phyloP scores from a whole-genome alignment of 2,329 filamentous ascomycete genomes.

The Raffaelea ambrosiae region DNA sequence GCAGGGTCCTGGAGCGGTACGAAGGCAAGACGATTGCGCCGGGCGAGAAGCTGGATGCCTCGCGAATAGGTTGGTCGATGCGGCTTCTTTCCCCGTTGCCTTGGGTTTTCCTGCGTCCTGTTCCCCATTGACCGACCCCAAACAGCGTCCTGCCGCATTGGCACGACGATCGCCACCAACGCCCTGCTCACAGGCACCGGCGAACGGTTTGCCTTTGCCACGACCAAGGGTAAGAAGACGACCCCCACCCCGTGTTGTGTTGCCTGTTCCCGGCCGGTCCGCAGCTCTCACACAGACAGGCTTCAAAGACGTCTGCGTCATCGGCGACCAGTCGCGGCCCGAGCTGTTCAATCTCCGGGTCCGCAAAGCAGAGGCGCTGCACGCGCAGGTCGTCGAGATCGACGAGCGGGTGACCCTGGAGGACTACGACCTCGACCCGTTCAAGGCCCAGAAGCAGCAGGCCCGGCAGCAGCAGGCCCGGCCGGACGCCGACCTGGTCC shows the following conservation, averaged over 20 bases:
- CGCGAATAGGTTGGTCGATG: slow-evolving; percentile 60
- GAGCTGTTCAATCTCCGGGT: slow-evolving; percentile 89
- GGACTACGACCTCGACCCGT: slow-evolving; percentile 83
- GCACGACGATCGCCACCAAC: slow-evolving; percentile 90
- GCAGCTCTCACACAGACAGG: slow-evolving; percentile 30
- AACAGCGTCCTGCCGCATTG: slow-evolving; percentile 64
- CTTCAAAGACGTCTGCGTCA: slow-evolving; percentile 78
- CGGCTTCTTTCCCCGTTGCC: too few relatives aligned
- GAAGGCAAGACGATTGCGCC: slow-evolving; percentile 66
- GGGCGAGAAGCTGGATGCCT: slow-evolving; percentile 70
- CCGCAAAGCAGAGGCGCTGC: slow-evolving; percentile 75
- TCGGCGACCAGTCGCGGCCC: slow-evolving; percentile 84
- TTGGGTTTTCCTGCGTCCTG: too few relatives aligned
- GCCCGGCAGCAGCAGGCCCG: too few relatives aligned
- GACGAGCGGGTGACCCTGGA: slow-evolving; percentile 85
- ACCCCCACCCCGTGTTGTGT: too few relatives aligned
- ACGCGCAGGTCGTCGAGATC: slow-evolving; percentile 74
- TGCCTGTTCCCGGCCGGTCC: not conserved
- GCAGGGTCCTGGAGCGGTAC: slow-evolving; percentile 73
- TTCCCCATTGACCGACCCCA: too few relatives aligned
- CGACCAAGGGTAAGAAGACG: slow-evolving; percentile 47
- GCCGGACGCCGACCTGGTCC: slow-evolving; percentile 39
- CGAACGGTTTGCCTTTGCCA: slow-evolving; percentile 80
- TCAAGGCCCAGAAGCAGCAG: slow-evolving; percentile 47
- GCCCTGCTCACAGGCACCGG: slow-evolving; percentile 84